Evolutionary conservation across 257 asterid genomes (phyloP).

Genomic region (Solanum chaucha): DNA sequence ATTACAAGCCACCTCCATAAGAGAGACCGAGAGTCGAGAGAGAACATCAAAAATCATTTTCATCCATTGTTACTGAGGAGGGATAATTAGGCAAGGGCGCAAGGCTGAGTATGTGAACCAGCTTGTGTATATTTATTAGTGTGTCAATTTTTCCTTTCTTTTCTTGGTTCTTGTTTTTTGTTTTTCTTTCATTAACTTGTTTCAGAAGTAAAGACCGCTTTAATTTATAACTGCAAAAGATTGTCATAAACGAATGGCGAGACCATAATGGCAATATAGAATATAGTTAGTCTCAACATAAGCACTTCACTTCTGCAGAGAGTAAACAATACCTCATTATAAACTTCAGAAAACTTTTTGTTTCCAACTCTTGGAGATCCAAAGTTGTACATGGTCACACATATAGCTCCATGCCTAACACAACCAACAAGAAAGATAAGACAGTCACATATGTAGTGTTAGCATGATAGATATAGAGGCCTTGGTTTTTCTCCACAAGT

Average conservation of each 20-base stretch:
- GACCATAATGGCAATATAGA: too few relatives aligned
- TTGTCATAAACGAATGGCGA: too few relatives aligned
- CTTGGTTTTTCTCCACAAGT: background rate
- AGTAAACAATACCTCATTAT: too few relatives aligned
- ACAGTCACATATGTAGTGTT: background rate
- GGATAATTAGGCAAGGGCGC: background rate
- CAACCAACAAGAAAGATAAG: background rate
- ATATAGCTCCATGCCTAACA: constrained; percentile 64
- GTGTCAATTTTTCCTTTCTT: background rate
- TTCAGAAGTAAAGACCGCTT: background rate
- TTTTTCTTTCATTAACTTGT: background rate
- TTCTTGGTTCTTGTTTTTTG: background rate
- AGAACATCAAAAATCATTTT: too few relatives aligned
- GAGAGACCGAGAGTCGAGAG: too few relatives aligned
- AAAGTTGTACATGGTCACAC: constrained; percentile 84
- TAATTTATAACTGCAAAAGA: too few relatives aligned
- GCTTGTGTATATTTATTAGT: background rate
- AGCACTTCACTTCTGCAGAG: too few relatives aligned
- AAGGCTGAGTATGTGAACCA: background rate
- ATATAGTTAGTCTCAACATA: too few relatives aligned
- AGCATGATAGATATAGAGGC: background rate
- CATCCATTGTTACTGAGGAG: background rate
- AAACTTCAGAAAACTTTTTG: too few relatives aligned
- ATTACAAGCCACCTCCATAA: too few relatives aligned
- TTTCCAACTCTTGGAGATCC: background rate